Evolutionary conservation across 2,329 filamentous ascomycete genomes (phyloP).

Genomic region (Xylariales sp.): DNA sequence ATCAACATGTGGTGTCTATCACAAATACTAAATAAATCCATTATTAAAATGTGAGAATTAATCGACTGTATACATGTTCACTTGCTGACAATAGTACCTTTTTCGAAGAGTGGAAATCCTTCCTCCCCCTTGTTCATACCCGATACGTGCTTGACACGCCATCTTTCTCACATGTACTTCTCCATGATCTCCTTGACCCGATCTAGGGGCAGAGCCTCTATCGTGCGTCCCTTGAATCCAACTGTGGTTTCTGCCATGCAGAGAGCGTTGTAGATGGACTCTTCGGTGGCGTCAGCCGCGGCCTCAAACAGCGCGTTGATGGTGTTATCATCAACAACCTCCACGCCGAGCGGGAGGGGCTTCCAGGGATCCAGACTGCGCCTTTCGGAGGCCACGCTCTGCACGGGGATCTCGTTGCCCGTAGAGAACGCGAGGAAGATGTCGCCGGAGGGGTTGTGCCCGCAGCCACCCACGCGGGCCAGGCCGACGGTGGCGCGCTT

Average conservation of each 20-base stretch:
- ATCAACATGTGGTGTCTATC: too few relatives aligned
- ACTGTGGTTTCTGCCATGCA: slow-evolving; percentile 57
- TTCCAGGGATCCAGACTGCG: slow-evolving; percentile 36
- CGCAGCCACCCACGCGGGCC: slow-evolving; percentile 55
- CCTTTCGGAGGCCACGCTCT: slow-evolving; percentile 25
- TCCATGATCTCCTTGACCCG: slow-evolving; percentile 41
- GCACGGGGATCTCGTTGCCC: slow-evolving; percentile 44
- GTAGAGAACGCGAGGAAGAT: slow-evolving; percentile 66
- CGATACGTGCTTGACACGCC: too few relatives aligned
- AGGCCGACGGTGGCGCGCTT: slow-evolving; percentile 59
- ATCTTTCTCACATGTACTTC: slow-evolving; percentile 26
- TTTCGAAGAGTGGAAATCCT: too few relatives aligned
- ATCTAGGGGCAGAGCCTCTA: slow-evolving; percentile 46
- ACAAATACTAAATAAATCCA: too few relatives aligned
- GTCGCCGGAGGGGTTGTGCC: slow-evolving; percentile 59
- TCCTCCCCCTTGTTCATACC: too few relatives aligned
- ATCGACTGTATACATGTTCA: too few relatives aligned
- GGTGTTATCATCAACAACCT: slow-evolving; percentile 51
- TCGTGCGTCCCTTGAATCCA: slow-evolving; percentile 43
- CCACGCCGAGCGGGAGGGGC: slow-evolving; percentile 30
- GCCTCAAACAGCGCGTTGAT: slow-evolving; percentile 61
- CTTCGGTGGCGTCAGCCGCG: slow-evolving; percentile 58
- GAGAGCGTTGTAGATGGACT: slow-evolving; percentile 61
- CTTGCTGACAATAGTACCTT: too few relatives aligned
- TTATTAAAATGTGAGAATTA: too few relatives aligned